Evolutionary conservation across 768 basidiomycete genomes (phyloP).

Genomic region (Flagelloscypha sp.): DNA sequence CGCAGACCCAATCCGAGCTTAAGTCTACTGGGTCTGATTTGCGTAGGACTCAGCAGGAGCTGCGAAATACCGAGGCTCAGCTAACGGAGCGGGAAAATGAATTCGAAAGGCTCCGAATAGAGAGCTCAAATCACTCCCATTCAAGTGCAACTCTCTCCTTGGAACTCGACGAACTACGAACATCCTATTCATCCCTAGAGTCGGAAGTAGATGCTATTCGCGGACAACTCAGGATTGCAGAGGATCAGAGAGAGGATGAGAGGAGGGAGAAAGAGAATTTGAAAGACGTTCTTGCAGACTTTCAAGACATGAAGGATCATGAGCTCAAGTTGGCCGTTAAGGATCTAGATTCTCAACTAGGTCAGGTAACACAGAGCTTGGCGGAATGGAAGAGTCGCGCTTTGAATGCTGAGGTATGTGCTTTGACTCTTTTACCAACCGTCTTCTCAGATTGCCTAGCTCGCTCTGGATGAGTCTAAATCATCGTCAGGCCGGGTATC

Average conservation of each 20-base stretch:
- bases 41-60: slow-evolving; percentile 62
- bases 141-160: too few species aligned
- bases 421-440: slow-evolving; percentile 1
- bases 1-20: slow-evolving; percentile 66
- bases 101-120: slow-evolving; percentile 45
- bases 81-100: slow-evolving; percentile 74
- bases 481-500: slow-evolving; percentile 58
- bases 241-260: slow-evolving; percentile 60
- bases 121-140: too few species aligned
- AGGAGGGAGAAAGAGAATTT: slow-evolving; percentile 72
- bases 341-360: slow-evolving; percentile 72
- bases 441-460: slow-evolving; percentile 27
- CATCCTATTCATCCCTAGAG: too few species aligned
- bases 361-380: slow-evolving; percentile 60
- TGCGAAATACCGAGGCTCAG: slow-evolving; percentile 78
- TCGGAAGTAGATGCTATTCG: slow-evolving; percentile 54
- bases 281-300: slow-evolving; percentile 91
- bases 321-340: slow-evolving; percentile 81
- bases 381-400: slow-evolving; percentile 91
- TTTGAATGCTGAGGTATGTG: slow-evolving; percentile 73
- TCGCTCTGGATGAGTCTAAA: slow-evolving; percentile 66
- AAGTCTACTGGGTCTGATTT: slow-evolving; percentile 61
- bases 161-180: too few species aligned
- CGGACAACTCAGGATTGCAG: slow-evolving; percentile 65
- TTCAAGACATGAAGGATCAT: slow-evolving; percentile 87